Conservation (phyloP, 495 filamentous ascomycete species). For the Penicillium verhagenii region DNA sequence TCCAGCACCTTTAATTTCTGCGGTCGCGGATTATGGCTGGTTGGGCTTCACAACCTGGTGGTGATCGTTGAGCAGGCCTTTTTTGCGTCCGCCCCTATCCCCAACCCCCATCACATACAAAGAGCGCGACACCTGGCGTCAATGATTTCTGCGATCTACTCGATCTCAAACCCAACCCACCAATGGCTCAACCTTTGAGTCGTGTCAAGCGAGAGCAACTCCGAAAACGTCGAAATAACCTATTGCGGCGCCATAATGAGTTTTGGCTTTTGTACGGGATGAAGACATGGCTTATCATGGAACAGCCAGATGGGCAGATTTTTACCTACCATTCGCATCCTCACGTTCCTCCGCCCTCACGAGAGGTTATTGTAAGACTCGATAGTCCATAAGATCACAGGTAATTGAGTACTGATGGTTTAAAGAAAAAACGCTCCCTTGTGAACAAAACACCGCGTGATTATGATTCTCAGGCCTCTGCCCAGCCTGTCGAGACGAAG, state of each 20-base stretch:
- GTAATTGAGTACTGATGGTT: neutral
- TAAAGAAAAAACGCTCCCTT: neutral
- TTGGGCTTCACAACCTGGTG: neutral
- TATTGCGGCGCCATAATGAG: slow-evolving; percentile 16
- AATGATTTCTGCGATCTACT: neutral
- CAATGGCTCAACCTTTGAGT: neutral
- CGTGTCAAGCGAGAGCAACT: slow-evolving; percentile 20
- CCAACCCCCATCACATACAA: neutral
- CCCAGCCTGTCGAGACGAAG: neutral
- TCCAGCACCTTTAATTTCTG: neutral
- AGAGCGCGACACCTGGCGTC: neutral
- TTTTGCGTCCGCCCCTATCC: neutral
- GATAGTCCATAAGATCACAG: neutral
- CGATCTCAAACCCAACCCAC: neutral
- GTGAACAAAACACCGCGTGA: neutral
- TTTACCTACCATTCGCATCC: slow-evolving; percentile 10
- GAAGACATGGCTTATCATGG: slow-evolving; percentile 7
- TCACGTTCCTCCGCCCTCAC: neutral
- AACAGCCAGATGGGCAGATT: slow-evolving; percentile 1
- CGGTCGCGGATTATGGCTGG: neutral
- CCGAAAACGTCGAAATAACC: slow-evolving; percentile 18
- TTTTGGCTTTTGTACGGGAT: slow-evolving; percentile 21
- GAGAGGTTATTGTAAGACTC: slow-evolving; percentile 3
- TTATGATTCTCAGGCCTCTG: neutral
- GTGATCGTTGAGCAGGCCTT: neutral